Evolutionary conservation across 2,329 filamentous ascomycete genomes (phyloP), one percentile per base, ranked within the genome.

Genomic region (Ophiostoma tasmaniense): DNA sequence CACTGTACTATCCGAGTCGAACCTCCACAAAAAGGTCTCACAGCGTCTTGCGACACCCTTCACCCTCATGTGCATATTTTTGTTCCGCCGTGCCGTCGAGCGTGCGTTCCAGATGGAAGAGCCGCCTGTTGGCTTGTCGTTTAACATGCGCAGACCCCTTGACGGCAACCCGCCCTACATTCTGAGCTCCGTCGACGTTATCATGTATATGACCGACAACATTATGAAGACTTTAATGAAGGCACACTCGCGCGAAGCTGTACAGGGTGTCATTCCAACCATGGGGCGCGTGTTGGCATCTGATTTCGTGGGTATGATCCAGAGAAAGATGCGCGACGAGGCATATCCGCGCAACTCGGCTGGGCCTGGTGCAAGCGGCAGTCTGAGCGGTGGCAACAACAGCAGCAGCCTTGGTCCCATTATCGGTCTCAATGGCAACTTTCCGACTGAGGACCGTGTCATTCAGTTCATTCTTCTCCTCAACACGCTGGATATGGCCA

Each of bases 201-300:
- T 98, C 75, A 98, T 99, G 94, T 99, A 98, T 79, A 97, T 99
- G 74, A 91, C 97, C 76, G 96, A 96, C 76, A 90, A 94, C 66
- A 90, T 98, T 42, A 83, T 98, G 8, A 90, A 96, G 72, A 89
- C 94, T 73, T 91, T 92, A 0, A 82, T 98, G 28, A 90, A 91
- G 0, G 98, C 96, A 0, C 92, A 91, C 1, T 93, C 97, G 76
- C 84, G 89, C 73, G 84, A 89, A 22, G 88, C 97, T 3, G 85
- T 96, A 28, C 87, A 87, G 59, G 91, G 87, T 69, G 90, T 96
- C 7, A 80, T 97, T 33, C 90, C 93, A 1, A 90, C 89, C 0
- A 83, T 98, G 5, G 87, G 90, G 22, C 87, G 92, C 42, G 89
- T 99, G 0, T 85, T 99, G 3, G 88, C 90, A 37, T 88, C 89